Evolutionary conservation across 1,284 basidiomycete species (phyloP), one percentile per base, ranked within the genome.

Genomic region (Ceratobasidium sp.): DNA sequence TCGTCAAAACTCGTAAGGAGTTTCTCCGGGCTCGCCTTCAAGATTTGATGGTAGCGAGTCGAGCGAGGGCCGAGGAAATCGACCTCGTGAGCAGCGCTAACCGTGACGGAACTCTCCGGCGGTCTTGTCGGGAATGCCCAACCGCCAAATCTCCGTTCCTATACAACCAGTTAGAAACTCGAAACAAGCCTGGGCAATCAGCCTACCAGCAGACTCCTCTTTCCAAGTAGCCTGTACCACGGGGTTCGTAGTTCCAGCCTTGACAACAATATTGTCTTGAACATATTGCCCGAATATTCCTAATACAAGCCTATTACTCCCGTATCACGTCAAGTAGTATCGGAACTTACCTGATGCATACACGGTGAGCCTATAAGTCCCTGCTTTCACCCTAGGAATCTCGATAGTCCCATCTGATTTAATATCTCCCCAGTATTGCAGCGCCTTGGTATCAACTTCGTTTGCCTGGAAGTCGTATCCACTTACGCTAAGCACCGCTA

Each of bases 341-440:
- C 23, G n/a, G 4, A 56, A 55, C 72, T 55, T 64, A 66, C 81
- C 81, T n/a, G 82, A 82, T 26, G 83, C 84, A 70, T 84, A 84
- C 49, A 83, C 66, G 0, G 84, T 84, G 40, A 84, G 71, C 20
- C 84, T 78, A 55, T 84, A 84, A 12, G 64, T 79, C 5, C 84
- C 84, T 4, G 82, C 83, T 61, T 82, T 82, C 76, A 84, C 80
- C 7, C 83, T 79, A 23, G 80, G 77, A 28, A 84, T 82, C 1
- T 58, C 20, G 20, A 83, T 81, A 3, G 28, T 78, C 26, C 84
- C 83, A 66, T 81, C 77, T 15, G 61, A 40, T 26, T 72, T 70
- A 3, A 84, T 75, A 28, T 83, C 79, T 39, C 78, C 79, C 84
- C 84, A 84, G 69, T 84, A 84, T 80, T 84, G 84, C 49, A 78